Evolutionary conservation across 2,329 filamentous ascomycete genomes (phyloP).

Genomic region (Nothophaeocryptopus gaeumannii): DNA sequence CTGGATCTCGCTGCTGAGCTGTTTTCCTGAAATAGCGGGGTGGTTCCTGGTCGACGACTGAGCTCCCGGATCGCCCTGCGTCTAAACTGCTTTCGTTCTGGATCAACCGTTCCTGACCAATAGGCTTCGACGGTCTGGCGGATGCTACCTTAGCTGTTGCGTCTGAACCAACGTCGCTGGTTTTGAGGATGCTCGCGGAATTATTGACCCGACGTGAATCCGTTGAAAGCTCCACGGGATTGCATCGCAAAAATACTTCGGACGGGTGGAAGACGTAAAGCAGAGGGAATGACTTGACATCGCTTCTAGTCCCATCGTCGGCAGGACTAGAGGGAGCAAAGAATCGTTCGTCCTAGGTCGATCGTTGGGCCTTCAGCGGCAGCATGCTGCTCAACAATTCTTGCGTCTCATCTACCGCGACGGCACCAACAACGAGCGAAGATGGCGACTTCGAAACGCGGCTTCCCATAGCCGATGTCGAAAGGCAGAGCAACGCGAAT

Average conservation of each 20-base stretch:
- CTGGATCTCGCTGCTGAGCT: slow-evolving; percentile 8
- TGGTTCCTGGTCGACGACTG: slow-evolving; percentile 10
- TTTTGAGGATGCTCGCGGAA: not conserved
- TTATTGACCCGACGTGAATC: not conserved
- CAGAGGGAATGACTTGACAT: not conserved
- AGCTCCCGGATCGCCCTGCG: not conserved
- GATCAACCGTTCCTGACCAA: not conserved
- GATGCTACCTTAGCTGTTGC: slow-evolving; percentile 5
- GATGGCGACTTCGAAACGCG: not conserved
- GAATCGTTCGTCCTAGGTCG: not conserved
- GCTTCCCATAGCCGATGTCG: not conserved
- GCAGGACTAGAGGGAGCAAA: not conserved
- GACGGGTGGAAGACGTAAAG: not conserved
- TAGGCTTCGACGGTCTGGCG: slow-evolving; percentile 1
- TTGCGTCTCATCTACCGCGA: not conserved
- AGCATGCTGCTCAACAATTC: too few species aligned
- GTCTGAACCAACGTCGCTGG: not conserved
- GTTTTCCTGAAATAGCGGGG: slow-evolving; percentile 1
- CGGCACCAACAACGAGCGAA: not conserved
- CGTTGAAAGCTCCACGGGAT: not conserved
- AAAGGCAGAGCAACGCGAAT: not conserved
- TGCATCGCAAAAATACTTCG: not conserved
- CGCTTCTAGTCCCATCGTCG: not conserved
- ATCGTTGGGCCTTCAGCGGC: too few species aligned
- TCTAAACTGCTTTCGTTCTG: not conserved